Evolutionary conservation across 352 stramenopile species (phyloP), one percentile per base, ranked within the genome.

Genomic region (Phytophthora hibernalis): DNA sequence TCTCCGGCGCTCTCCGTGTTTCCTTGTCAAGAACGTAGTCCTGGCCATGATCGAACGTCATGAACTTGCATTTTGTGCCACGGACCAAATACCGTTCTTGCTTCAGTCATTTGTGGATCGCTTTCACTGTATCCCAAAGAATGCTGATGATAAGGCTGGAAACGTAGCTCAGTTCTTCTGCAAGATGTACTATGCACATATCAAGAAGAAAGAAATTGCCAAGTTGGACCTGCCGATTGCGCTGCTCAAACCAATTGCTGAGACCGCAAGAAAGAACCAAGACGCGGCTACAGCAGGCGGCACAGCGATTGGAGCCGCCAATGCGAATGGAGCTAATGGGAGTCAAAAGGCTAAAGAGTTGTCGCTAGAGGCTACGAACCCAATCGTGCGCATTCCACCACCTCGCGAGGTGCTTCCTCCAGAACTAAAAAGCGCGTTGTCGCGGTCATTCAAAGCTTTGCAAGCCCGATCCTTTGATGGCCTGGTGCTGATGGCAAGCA

Each of bases 21-120:
- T 84, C 38, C 49, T 96, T 2, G 77, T 96, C 2, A 95, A 94
- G 61, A 92, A 91, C 30, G 85, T 96, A 4, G 81, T 96, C 4
- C 54, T 96, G 31, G 57, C 87, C 5, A 89, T 93, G 73, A 85
- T 96, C 42, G 88, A 96, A 63, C 80, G 88, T 7, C 85, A 96
- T 54, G 86, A 96, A 64, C 79, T 93, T 18, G 85, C 83, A 8
- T 95, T 90, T 24, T 96, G 87, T 55, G 86, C 87, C 22, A 89
- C 86, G 2, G 86, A 90, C 9, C 86, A 96, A 49, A 93, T 96
- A 28, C 77, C 80, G 22, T 84, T 93, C 28, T 48, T 96, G 42
- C 57, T 96, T 18, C 86, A 96, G 57, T 86, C 86, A 1, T 94
- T 95, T 28, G 85, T 95, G 24, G 87, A 95, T 57, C 88, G 88